Conservation (phyloP, 805 yeast species). For the Metschnikowia picachoensis region DNA sequence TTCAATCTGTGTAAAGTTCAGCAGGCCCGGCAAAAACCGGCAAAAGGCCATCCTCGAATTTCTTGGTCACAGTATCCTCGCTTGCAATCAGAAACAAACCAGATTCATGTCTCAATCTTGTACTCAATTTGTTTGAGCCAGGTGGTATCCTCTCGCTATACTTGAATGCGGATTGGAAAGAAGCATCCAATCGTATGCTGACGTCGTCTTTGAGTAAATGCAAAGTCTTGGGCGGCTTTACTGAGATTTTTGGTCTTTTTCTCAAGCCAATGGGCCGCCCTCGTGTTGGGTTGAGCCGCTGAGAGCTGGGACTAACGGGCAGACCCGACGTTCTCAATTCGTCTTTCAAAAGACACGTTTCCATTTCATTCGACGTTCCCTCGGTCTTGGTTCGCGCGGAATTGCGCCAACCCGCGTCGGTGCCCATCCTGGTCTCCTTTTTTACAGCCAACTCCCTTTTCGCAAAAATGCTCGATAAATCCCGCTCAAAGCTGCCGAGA, state of each 20-base stretch:
- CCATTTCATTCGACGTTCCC: background rate
- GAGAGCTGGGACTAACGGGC: no score
- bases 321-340: no score
- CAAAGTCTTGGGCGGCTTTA: background rate
- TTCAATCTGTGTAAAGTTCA: no score
- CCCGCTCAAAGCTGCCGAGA: constrained; percentile 34
- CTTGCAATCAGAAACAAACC: background rate
- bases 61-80: background rate
- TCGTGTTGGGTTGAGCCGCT: background rate
- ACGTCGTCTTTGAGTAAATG: background rate
- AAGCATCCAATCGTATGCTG: background rate
- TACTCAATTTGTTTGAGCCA: constrained; percentile 11
- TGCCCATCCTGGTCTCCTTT: background rate
- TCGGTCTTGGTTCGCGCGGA: background rate
- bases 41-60: background rate
- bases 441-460: constrained; percentile 2
- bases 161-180: background rate
- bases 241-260: background rate
- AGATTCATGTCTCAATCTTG: constrained; percentile 2
- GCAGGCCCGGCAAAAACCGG: no score
- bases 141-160: constrained; percentile 5
- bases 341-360: no score
- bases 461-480: constrained; percentile 25
- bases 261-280: constrained; percentile 7
- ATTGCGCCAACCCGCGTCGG: background rate